Percentiles rank a stretch among this genome's conserved stretches.
Conservation (phyloP, 306 rosid species). For the Urtica urens region DNA sequence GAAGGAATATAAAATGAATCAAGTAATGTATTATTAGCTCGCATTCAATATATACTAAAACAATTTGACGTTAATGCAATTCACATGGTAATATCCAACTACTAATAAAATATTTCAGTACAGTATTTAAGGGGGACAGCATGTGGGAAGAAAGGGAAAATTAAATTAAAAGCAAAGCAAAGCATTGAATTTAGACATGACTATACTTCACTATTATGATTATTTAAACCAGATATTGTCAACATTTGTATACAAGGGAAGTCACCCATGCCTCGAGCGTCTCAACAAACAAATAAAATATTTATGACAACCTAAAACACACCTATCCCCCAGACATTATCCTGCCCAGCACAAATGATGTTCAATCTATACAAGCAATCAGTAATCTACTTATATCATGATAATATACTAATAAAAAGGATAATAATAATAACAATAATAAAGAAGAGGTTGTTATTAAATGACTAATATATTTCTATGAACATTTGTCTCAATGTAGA, state of each 20-base stretch:
- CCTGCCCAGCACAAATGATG: constrained; percentile 6
- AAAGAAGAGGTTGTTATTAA: neutral
- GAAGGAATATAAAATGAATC: neutral
- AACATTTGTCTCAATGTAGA: too few relatives aligned
- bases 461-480: neutral
- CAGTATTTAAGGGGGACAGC: constrained; percentile 29
- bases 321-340: constrained; percentile 14
- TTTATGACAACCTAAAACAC: constrained; percentile 1
- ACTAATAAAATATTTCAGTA: constrained; percentile 14
- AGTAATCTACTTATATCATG: neutral
- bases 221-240: constrained; percentile 24
- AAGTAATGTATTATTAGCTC: constrained; percentile 1
- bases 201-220: constrained; percentile 5
- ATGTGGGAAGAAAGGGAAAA: constrained; percentile 32
- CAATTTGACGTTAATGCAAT: constrained; percentile 20
- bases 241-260: constrained; percentile 19
- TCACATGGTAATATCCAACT: constrained; percentile 26
- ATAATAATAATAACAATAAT: neutral
- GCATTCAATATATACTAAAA: neutral
- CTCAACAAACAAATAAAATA: constrained; percentile 4
- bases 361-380: neutral
- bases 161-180: constrained; percentile 16
- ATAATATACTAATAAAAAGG: neutral
- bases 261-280: constrained; percentile 14
- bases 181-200: constrained; percentile 47